phyloP scores from a whole-genome alignment of 306 rosid genomes.

The Prinsepia uniflora region DNA sequence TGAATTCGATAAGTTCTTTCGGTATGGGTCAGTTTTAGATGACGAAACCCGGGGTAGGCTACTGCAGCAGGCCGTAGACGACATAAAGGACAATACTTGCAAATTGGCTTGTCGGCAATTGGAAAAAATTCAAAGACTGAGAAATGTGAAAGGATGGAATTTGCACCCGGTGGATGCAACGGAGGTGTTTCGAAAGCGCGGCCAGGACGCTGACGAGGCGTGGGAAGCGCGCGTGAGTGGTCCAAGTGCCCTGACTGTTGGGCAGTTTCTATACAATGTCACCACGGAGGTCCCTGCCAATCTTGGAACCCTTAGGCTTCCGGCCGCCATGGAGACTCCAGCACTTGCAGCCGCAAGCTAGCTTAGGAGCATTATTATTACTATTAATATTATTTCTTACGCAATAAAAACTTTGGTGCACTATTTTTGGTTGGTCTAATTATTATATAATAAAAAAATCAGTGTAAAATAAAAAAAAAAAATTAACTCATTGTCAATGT shows the following conservation, averaged over 20 bases:
- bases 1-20: slow-evolving; percentile 61
- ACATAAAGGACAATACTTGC: slow-evolving; percentile 54
- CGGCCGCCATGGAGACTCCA: slow-evolving; percentile 16
- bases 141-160: slow-evolving; percentile 57
- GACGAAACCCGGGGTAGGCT: slow-evolving; percentile 25
- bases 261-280: slow-evolving; percentile 36
- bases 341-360: slow-evolving; percentile 30
- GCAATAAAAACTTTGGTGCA: background rate
- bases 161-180: slow-evolving; percentile 67
- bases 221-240: slow-evolving; percentile 61
- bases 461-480: background rate
- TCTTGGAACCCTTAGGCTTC: slow-evolving; percentile 20
- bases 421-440: background rate
- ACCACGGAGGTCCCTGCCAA: background rate
- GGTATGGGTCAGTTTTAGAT: slow-evolving; percentile 27
- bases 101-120: slow-evolving; percentile 55
- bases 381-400: background rate
- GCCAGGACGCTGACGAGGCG: slow-evolving; percentile 49
- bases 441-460: no score
- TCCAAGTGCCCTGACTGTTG: slow-evolving; percentile 47
- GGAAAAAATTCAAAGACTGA: slow-evolving; percentile 51
- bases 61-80: slow-evolving; percentile 40
- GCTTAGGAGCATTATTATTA: background rate
- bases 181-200: slow-evolving; percentile 48
- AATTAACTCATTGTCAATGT: background rate